Percentiles rank a stretch among this genome's conserved stretches.
Evolutionary conservation across 306 rosid genomes (phyloP).

Genomic region (Cucurbita maxima): DNA sequence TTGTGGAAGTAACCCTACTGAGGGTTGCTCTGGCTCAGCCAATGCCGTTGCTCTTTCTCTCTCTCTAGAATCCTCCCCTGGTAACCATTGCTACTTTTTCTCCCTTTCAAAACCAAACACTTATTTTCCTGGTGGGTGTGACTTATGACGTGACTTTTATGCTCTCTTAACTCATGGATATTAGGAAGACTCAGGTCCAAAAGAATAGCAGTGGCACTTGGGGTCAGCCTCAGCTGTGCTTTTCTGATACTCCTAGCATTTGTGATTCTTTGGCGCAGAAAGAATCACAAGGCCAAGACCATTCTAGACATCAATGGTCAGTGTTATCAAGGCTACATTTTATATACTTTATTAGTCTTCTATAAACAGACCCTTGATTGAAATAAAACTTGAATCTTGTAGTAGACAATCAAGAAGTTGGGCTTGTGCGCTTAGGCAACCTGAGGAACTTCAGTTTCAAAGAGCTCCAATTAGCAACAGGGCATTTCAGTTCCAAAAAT

Average conservation of each 20-base stretch:
- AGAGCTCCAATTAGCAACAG: slow-evolving; percentile 77
- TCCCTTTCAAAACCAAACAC: background rate
- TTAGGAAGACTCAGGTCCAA: slow-evolving; percentile 52
- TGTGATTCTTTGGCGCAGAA: slow-evolving; percentile 47
- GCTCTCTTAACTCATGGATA: background rate
- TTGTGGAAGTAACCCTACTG: slow-evolving; percentile 53
- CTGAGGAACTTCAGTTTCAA: slow-evolving; percentile 62
- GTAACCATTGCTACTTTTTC: slow-evolving; percentile 11
- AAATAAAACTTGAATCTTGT: slow-evolving; percentile 1
- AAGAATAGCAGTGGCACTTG: slow-evolving; percentile 67
- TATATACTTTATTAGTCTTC: background rate
- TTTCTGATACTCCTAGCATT: slow-evolving; percentile 33
- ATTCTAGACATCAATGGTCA: slow-evolving; percentile 56
- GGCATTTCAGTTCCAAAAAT: slow-evolving; percentile 59
- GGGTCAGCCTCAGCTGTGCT: slow-evolving; percentile 54
- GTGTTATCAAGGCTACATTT: slow-evolving; percentile 11
- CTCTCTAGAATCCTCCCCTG: slow-evolving; percentile 40
- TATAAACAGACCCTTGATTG: background rate
- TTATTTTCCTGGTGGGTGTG: background rate
- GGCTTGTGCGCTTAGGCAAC: slow-evolving; percentile 68
- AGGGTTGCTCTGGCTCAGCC: slow-evolving; percentile 69
- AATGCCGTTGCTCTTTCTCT: slow-evolving; percentile 45
- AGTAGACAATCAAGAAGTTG: slow-evolving; percentile 67
- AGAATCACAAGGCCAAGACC: slow-evolving; percentile 39
- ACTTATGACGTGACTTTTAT: background rate